Evolutionary conservation across 2,329 filamentous ascomycete species (phyloP), one percentile per base, ranked within the genome.

Genomic region (Parastagonospora nodorum): DNA sequence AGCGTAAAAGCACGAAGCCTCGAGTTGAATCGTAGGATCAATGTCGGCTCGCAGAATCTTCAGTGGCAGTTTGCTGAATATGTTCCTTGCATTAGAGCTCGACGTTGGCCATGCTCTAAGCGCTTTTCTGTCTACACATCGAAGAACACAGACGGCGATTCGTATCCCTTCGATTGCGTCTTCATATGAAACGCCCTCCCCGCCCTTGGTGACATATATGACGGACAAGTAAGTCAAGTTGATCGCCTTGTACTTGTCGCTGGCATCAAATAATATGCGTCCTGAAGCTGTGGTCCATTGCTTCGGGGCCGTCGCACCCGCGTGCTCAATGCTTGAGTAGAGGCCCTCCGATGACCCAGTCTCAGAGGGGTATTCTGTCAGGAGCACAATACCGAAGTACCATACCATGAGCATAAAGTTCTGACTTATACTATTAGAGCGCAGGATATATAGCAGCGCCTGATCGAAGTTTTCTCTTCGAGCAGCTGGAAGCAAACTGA

Each of bases 341-440:
- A 27, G 27, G 36, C 15, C 24, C n/a, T 48, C 47, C 15, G 39
- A 28, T 2, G 27, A 24, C 8, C 24, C 32, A n/a, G 53, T 37
- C 11, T 55, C 43, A 6, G 52, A 41, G 15, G 58, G 57, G 43
- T 64, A 60, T 45, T 72, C 68, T 8, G 57, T 57, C 9, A 69
- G 54, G 8, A 71, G 51, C 0, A 64, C 61, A 35, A 72, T 65
- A 6, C 69, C 70, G 44, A 69, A 67, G 37, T 66, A 68, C 68
- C 68, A 72, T 4, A 72, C 42, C 16, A 67, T 45, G 1, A 71
- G 44, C 60, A 70, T 71, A 8, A 61, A 64, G 16, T 67, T 57
- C 10, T 68, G 55, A 1, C 55, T 57, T 6, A 59, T 53, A 15
- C 40, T 44, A 4, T 61, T 61, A 1, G 66, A 67, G 1, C 57